phyloP scores from a whole-genome alignment of 805 yeast genomes.

The Spathaspora hagerdaliae region DNA sequence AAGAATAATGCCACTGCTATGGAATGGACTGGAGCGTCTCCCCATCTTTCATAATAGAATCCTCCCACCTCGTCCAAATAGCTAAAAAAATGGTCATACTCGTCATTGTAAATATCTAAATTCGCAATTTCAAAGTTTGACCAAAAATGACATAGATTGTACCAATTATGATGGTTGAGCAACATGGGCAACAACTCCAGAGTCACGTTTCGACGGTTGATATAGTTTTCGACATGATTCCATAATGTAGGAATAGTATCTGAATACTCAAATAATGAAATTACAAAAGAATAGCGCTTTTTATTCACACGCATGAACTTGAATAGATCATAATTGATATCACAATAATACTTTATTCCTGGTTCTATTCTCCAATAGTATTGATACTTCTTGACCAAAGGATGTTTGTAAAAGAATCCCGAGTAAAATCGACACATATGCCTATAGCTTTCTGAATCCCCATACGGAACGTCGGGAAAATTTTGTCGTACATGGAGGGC shows the following conservation, averaged over 20 bases:
- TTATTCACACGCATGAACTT: constrained; percentile 49
- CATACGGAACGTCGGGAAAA: constrained; percentile 37
- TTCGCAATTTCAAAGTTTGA: constrained; percentile 75
- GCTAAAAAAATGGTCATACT: constrained; percentile 58
- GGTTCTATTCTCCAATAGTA: constrained; percentile 82
- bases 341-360: constrained; percentile 57
- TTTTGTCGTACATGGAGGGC: constrained; percentile 8
- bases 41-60: constrained; percentile 87
- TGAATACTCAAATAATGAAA: constrained; percentile 59
- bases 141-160: constrained; percentile 82
- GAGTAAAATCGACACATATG: constrained; percentile 59
- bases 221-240: constrained; percentile 50
- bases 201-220: constrained; percentile 17
- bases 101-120: constrained; percentile 60
- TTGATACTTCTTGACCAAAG: constrained; percentile 52
- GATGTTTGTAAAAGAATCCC: constrained; percentile 61
- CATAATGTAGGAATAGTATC: constrained; percentile 63
- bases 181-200: constrained; percentile 2
- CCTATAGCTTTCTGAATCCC: constrained; percentile 53
- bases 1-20: constrained; percentile 64
- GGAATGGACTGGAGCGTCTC: constrained; percentile 90
- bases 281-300: constrained; percentile 63
- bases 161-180: constrained; percentile 17
- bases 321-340: constrained; percentile 61
- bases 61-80: constrained; percentile 68